Evolutionary conservation across 768 basidiomycete genomes (phyloP).

Genomic region (Lactarius sp.): DNA sequence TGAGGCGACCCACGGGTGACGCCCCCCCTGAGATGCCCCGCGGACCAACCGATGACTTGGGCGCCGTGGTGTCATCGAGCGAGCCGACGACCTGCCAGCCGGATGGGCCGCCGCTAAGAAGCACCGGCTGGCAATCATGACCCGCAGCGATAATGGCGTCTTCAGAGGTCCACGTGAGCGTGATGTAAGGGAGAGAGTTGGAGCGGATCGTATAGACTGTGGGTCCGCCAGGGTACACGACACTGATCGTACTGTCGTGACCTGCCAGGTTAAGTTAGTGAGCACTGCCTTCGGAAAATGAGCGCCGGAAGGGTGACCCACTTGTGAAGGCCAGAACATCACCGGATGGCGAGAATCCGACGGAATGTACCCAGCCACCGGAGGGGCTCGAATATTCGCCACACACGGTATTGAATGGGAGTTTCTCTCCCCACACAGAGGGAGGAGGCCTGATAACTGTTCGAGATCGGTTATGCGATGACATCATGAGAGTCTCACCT

Average conservation of each 20-base stretch:
- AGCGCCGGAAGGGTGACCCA: constrained; percentile 40
- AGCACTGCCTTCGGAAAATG: constrained; percentile 4
- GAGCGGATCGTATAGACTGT: constrained; percentile 68
- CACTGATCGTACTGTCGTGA: constrained; percentile 89
- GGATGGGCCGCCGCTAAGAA: constrained; percentile 66
- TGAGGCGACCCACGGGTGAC: constrained; percentile 57
- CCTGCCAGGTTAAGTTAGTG: constrained; percentile 42
- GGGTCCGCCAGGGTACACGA: constrained; percentile 86
- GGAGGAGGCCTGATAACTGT: constrained; percentile 63
- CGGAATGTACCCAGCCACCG: constrained; percentile 96
- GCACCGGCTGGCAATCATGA: constrained; percentile 94
- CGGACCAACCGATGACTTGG: constrained; percentile 41
- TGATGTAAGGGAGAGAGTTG: constrained; percentile 74
- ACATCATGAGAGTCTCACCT: constrained; percentile 45
- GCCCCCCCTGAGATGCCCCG: constrained; percentile 45
- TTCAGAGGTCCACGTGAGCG: constrained; percentile 84
- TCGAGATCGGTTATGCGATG: not conserved
- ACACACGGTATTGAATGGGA: constrained; percentile 96
- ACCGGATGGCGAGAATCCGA: constrained; percentile 96
- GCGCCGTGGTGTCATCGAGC: constrained; percentile 72
- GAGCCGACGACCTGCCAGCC: constrained; percentile 82
- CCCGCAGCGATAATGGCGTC: constrained; percentile 84
- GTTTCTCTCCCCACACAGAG: constrained; percentile 94
- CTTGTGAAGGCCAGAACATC: constrained; percentile 89
- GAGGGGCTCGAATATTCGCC: constrained; percentile 86